Evolutionary conservation across 73 alveolate species (phyloP).

Genomic region (Paramecium sexaurelia): DNA sequence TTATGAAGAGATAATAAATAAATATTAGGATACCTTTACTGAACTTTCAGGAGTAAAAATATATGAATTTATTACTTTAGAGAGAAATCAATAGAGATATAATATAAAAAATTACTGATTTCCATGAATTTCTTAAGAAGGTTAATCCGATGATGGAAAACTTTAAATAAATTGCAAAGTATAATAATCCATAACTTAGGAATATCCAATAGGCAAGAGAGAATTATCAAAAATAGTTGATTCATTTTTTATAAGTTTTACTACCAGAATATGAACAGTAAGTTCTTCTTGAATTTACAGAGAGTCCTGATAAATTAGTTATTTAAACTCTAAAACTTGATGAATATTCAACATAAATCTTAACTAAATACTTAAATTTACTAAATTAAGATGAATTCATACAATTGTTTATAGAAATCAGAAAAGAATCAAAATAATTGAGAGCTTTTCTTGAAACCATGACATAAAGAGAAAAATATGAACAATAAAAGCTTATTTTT

Average conservation of each 20-base stretch:
- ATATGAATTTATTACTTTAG: background rate
- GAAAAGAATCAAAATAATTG: slow-evolving; percentile 18
- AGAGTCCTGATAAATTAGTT: background rate
- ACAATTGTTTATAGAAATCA: background rate
- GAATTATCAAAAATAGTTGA: background rate
- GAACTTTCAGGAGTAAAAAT: slow-evolving; percentile 30
- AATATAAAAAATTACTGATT: slow-evolving; percentile 14
- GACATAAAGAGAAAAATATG: background rate
- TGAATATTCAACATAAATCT: background rate
- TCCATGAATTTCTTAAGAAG: slow-evolving; percentile 24
- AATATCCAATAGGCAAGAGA: background rate
- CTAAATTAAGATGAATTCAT: background rate
- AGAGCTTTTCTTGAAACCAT: background rate
- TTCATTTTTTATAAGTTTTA: background rate
- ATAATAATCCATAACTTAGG: background rate
- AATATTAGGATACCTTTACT: slow-evolving; percentile 41
- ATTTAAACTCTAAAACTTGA: background rate
- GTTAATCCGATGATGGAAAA: slow-evolving; percentile 31
- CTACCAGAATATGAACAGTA: background rate
- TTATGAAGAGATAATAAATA: slow-evolving; percentile 32
- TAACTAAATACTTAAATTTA: background rate
- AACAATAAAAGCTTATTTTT: background rate
- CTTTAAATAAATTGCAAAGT: slow-evolving; percentile 45
- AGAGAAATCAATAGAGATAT: slow-evolving; percentile 59
- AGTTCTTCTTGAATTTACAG: background rate